Evolutionary conservation across 306 rosid genomes (phyloP).

Genomic region (Rosa chinensis): DNA sequence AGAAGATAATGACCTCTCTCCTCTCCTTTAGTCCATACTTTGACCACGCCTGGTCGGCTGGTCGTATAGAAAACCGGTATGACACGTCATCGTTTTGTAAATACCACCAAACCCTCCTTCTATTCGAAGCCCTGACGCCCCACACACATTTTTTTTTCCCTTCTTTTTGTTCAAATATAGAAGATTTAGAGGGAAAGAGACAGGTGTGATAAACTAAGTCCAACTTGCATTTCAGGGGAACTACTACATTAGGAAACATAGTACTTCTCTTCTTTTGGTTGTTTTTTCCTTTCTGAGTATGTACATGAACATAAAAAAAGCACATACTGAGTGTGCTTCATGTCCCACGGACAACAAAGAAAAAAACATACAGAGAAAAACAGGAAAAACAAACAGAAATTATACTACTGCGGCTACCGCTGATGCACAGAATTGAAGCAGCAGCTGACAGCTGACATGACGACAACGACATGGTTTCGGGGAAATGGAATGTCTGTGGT

Average conservation of each 20-base stretch:
- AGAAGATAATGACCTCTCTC: not conserved
- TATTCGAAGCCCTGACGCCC: no score
- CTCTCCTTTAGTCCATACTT: not conserved
- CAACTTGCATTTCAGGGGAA: constrained; percentile 25
- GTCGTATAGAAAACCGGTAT: not conserved
- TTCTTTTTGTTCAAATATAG: not conserved
- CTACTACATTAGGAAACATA: constrained; percentile 15
- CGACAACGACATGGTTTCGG: not conserved
- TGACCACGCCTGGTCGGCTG: not conserved
- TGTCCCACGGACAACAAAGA: constrained; percentile 27
- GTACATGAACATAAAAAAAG: constrained; percentile 39
- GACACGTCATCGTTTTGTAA: not conserved
- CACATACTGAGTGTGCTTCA: constrained; percentile 26
- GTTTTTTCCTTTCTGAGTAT: constrained; percentile 27
- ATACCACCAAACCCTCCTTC: not conserved
- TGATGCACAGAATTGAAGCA: constrained; percentile 23
- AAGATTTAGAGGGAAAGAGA: not conserved
- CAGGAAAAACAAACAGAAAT: not conserved
- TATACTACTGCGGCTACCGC: not conserved
- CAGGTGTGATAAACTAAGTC: not conserved
- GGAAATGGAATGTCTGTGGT: not conserved
- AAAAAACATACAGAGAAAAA: constrained; percentile 1
- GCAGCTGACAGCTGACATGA: constrained; percentile 12
- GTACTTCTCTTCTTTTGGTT: constrained; percentile 11
- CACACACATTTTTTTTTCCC: not conserved